Base-by-base conservation (phyloP, 1,284 basidiomycete species). In the Xanthoconium separans region DNA sequence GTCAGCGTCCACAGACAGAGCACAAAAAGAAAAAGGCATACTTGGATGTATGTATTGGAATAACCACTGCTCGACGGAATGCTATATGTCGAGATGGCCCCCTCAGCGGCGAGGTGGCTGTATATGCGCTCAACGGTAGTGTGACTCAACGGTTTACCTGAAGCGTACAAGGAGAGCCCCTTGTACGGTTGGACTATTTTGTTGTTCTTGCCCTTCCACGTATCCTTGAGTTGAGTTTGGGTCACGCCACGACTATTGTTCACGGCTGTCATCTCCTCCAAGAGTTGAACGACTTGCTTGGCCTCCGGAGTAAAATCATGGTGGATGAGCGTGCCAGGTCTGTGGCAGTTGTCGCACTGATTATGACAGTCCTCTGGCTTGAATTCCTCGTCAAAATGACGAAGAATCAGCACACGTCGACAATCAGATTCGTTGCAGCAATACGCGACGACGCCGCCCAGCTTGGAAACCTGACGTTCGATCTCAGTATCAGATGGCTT, bases 351-450 rank as follows among this genome's bases (percentile, higher is more conserved):
- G 70, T 94, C 87, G 66, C 93, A 95, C 11, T 77, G 76, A 50
- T 77, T 74, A 30, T 76, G 71, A 65, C 94, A 96, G 30, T 77
- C 58, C 11, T 66, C 70, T 31, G 74, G 65, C 53, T 81, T 77
- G 63, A 91, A 88, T 39, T 77, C 77, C 68, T 93, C 89, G 56
- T 79, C 78, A 53, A 85, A 83, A 57, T 91, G 89, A 37, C 78
- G 80, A 42, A 99, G 80, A 18, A 99, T 78, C 64, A 93, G 91
- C 3, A 82, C 79, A 2, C 97, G 86, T 10, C 97, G 87, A 65
- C 96, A 99, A 61, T 93, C 91, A 36, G 86, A 84, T 54, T 83
- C 80, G 71, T 98, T 94, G 53, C 76, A 70, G 71, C 92, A 95
- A 71, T 88, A 99, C 50, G 82, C 74, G 13, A 87, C 77, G 41